A percentile compares a stretch with the other conserved stretches of the same genome.
Evolutionary conservation across 805 yeast species (phyloP).

Genomic region (Ogataea pignaliae): DNA sequence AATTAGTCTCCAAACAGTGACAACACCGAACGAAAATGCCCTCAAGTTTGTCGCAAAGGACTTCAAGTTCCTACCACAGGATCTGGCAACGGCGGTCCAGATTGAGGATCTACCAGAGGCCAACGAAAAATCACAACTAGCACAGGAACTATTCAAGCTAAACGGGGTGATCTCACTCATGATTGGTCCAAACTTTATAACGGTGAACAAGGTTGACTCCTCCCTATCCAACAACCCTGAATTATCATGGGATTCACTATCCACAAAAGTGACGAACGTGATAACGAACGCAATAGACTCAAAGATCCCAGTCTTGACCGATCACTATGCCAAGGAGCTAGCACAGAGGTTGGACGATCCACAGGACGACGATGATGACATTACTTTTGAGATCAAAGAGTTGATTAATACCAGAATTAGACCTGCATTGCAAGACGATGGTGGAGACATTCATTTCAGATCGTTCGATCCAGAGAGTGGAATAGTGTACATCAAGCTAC

Average conservation of each 20-base stretch:
- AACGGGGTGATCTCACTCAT: slow-evolving; percentile 66
- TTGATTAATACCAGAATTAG: slow-evolving; percentile 64
- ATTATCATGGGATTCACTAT: slow-evolving; percentile 27
- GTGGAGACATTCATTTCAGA: slow-evolving; percentile 70
- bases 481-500: slow-evolving; percentile 51
- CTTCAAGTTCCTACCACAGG: slow-evolving; percentile 41
- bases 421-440: slow-evolving; percentile 74
- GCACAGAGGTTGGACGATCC: slow-evolving; percentile 25
- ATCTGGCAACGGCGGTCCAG: slow-evolving; percentile 41
- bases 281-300: slow-evolving; percentile 24
- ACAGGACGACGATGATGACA: slow-evolving; percentile 60
- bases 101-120: slow-evolving; percentile 52
- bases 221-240: slow-evolving; percentile 30
- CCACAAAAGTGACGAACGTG: slow-evolving; percentile 22
- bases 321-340: slow-evolving; percentile 19
- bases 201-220: slow-evolving; percentile 53
- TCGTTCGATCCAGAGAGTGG: slow-evolving; percentile 53
- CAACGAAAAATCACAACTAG: slow-evolving; percentile 56
- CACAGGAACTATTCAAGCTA: slow-evolving; percentile 52
- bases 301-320: slow-evolving; percentile 24
- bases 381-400: slow-evolving; percentile 64
- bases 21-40: slow-evolving; percentile 77
- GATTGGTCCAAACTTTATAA: slow-evolving; percentile 71
- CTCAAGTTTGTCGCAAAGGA: slow-evolving; percentile 57
- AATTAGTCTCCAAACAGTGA: slow-evolving; percentile 36